Evolutionary conservation across 768 basidiomycete species (phyloP).

Genomic region (Phlebiopsis flavidoalba): DNA sequence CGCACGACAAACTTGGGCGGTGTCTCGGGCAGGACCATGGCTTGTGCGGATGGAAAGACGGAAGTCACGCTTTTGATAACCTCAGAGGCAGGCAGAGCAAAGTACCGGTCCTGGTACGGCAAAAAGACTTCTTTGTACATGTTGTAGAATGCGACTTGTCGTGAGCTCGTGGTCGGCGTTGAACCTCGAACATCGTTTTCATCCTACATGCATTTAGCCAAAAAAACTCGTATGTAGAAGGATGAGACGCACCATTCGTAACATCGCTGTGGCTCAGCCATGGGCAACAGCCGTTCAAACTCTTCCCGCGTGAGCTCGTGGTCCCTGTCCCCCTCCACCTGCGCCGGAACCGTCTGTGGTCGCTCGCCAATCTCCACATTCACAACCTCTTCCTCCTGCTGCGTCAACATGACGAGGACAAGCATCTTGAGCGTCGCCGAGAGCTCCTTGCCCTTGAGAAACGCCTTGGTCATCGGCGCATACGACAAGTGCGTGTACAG

Average conservation of each 20-base stretch:
- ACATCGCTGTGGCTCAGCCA: constrained; percentile 73
- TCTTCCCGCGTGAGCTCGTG: constrained; percentile 73
- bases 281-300: constrained; percentile 48
- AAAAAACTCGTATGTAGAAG: background rate
- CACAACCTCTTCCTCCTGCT: constrained; percentile 68
- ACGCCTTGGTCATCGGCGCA: constrained; percentile 70
- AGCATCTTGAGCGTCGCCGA: constrained; percentile 64
- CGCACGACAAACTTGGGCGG: constrained; percentile 82
- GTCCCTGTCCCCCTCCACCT: constrained; percentile 38
- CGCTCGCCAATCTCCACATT: constrained; percentile 57
- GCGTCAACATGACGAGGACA: constrained; percentile 58
- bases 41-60: constrained; percentile 81
- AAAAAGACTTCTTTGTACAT: constrained; percentile 84
- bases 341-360: constrained; percentile 53
- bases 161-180: constrained; percentile 78
- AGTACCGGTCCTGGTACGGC: constrained; percentile 49
- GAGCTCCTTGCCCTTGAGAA: constrained; percentile 68
- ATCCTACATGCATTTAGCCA: constrained; percentile 48
- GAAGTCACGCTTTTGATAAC: constrained; percentile 90
- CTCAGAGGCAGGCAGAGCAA: constrained; percentile 79
- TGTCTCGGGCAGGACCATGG: constrained; percentile 76
- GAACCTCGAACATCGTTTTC: constrained; percentile 78
- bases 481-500: constrained; percentile 72
- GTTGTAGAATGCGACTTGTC: constrained; percentile 94
- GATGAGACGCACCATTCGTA: constrained; percentile 60